A percentile compares a stretch with the other conserved stretches of the same genome.
Evolutionary conservation across 345 rosid genomes (phyloP).

Genomic region (Gossypium bickii): DNA sequence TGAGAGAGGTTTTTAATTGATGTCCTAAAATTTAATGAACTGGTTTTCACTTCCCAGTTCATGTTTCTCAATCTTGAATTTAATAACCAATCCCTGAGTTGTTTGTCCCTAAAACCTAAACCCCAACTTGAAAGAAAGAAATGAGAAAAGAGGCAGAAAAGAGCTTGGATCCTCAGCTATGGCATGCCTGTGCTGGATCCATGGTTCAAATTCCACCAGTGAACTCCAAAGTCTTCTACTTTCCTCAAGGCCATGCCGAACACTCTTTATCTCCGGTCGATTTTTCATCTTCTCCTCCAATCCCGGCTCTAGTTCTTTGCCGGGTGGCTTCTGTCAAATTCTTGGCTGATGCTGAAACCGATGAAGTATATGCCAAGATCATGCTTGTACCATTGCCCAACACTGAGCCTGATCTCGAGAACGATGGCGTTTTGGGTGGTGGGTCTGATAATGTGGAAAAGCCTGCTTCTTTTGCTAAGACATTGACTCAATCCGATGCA

Average conservation of each 20-base stretch:
- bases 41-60: background rate
- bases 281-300: slow-evolving; percentile 43
- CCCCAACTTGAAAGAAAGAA: background rate
- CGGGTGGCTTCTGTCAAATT: slow-evolving; percentile 57
- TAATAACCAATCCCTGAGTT: background rate
- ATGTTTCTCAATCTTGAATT: background rate
- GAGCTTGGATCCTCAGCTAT: slow-evolving; percentile 83
- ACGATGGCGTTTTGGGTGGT: slow-evolving; percentile 29
- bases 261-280: slow-evolving; percentile 56
- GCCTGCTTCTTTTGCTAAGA: slow-evolving; percentile 85
- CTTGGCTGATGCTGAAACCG: slow-evolving; percentile 79
- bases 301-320: slow-evolving; percentile 61
- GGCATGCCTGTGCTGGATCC: slow-evolving; percentile 98
- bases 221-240: slow-evolving; percentile 67
- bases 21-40: slow-evolving; percentile 10
- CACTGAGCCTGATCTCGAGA: slow-evolving; percentile 30
- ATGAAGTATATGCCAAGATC: slow-evolving; percentile 78
- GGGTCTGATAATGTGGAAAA: slow-evolving; percentile 42
- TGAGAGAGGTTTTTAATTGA: background rate
- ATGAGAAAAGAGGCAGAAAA: slow-evolving; percentile 43
- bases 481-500: slow-evolving; percentile 90
- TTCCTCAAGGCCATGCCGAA: slow-evolving; percentile 88
- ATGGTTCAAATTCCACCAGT: slow-evolving; percentile 81
- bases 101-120: background rate
- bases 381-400: slow-evolving; percentile 48